Evolutionary conservation across 345 rosid genomes (phyloP), one percentile per base, ranked within the genome.

Genomic region (Balakata baccata): DNA sequence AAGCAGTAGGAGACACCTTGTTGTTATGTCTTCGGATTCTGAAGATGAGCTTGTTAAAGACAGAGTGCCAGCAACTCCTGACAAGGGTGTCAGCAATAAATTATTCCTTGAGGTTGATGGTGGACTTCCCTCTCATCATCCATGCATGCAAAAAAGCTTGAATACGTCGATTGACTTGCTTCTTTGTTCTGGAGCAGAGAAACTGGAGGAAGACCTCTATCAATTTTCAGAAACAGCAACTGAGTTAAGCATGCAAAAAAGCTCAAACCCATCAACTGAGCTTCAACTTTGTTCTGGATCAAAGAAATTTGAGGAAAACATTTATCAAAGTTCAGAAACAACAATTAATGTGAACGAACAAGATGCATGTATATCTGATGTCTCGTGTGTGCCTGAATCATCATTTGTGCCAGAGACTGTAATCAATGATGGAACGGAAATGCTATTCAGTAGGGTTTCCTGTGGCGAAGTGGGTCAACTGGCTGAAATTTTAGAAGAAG

Each of bases 311-410:
- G 86, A 82, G 77, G 84, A 75, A 69, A 72, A 38, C 45, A 70
- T 53, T 76, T 70, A 56, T 77, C 77, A 60, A 39, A 72, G 67
- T 81, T 68, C 83, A 54, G 88, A 81, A 81, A 71, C 74, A 67
- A 73, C 73, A 66, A 78, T 72, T 61, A 70, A 73, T 68, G 71
- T 78, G 25, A 66, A 79, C 74, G 71, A 75, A 29, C 75, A 79
- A 53, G 79, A 78, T 41, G 57, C 80, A 37, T 83, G 84, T 74
- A 73, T 74, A 79, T 82, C 92, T 51, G 97, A 91, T 78, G 50
- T 86, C 37, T 92, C 97, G 66, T 82, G 81, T 76, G 95, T 91
- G 78, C 96, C 94, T 45, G 97, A 94, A 81, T 90, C 98, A 72
- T 82, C 95, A 3, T 85, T 81, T 82, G 91, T 90, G 81, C 92